Evolutionary conservation across 139 green algal genomes (phyloP), one percentile per base, ranked within the genome.

Genomic region (Volvox reticuliferus): DNA sequence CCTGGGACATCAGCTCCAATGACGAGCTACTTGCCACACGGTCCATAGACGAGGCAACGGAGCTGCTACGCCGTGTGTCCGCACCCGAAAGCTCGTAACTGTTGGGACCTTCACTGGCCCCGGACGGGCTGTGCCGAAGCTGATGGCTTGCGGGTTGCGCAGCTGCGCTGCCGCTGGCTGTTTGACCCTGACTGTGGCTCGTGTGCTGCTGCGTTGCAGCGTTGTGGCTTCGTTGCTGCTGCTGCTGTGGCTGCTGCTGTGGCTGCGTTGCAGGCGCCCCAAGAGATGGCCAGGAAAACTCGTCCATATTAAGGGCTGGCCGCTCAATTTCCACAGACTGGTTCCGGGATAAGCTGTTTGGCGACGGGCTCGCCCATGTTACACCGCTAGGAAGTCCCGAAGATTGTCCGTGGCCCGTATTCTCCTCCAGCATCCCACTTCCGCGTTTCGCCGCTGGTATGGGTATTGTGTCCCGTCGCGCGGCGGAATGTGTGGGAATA

Each of bases 261-360:
- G 75, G 76, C 32, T 82, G 85, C 68, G 36, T 24, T 1, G 50
- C 73, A 0, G 85, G 30, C 20, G 73, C 73, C 0, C 73, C 86
- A 16, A 95, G 87, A 0, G 93, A 92, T 0, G 93, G 93, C 93
- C 93, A 95, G 3, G 93, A 92, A 9, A 88, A 88, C 65, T 94
- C 92, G 78, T 94, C 92, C 75, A 87, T 91, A 37, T 20, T 81
- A 0, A 90, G n/a, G 37, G 71, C 6, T 0, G 81, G 88, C 21
- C 88, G 67, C 79, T 92, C 88, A 0, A 92, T 89, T 30, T 92
- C 88, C 24, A 88, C 79, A 9, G 81, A 91, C 79, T 88, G 89
- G 44, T 91, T 62, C 1, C 91, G 80, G 5, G 65, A 78, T 22
- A 90, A 26, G 55, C 50, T 83, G 73, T 68, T 81, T 1, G 88